These are phyloP conservation scores for Auricularia sp. DNA, from an alignment of 768 basidiomycete species.

Conservation along the genomic window DNA sequence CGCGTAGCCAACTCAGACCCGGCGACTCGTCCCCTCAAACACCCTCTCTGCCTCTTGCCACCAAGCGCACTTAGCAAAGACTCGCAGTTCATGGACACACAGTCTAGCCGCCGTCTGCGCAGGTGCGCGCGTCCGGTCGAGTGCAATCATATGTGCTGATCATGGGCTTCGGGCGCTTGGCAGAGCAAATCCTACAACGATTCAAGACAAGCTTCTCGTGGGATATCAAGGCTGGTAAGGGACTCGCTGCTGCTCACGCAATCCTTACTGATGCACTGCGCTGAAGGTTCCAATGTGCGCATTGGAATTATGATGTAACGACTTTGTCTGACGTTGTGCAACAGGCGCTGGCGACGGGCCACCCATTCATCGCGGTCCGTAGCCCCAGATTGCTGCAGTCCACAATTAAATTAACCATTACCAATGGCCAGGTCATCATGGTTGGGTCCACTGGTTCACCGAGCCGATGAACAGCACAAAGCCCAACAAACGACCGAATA, in stretches of 20 bases:
- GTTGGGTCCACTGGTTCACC: slow-evolving; percentile 81
- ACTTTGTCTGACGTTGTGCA: too few species aligned
- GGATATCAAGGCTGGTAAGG: slow-evolving; percentile 79
- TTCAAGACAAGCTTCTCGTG: slow-evolving; percentile 75
- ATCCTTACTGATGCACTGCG: not conserved
- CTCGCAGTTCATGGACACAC: not conserved
- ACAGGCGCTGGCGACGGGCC: slow-evolving; percentile 44
- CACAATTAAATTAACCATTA: not conserved
- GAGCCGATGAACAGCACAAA: slow-evolving; percentile 32
- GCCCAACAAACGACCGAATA: slow-evolving; percentile 37
- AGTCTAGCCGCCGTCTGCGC: not conserved
- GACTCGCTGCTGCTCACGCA: not conserved
- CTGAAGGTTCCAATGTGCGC: slow-evolving; percentile 54
- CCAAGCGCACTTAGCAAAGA: not conserved
- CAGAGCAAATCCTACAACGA: slow-evolving; percentile 61
- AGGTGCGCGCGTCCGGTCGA: not conserved
- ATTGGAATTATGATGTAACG: too few species aligned
- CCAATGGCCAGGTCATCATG: slow-evolving; percentile 48
- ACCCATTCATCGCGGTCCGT: slow-evolving; percentile 49
- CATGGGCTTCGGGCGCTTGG: not conserved
- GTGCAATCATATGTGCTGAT: not conserved
- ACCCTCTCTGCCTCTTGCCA: not conserved
- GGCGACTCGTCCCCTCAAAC: not conserved
- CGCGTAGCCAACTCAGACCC: not conserved
- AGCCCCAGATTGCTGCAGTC: not conserved